These are phyloP conservation scores for Bruguiera hainesii DNA, from an alignment of 441 rosid genomes.

Conservation along the genomic window DNA sequence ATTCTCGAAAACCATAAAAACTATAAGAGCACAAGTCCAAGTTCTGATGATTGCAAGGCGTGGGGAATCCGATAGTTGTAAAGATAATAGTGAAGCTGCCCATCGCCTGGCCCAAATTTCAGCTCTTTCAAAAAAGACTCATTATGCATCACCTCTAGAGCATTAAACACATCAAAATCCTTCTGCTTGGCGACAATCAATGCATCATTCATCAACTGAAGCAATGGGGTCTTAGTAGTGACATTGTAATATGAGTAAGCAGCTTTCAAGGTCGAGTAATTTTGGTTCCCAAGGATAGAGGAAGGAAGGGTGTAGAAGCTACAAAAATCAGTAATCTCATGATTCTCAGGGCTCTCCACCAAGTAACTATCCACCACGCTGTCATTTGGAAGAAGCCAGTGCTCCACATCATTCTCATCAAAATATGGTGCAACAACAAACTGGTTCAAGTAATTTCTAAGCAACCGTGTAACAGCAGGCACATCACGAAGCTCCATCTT, in stretches of 20 bases:
- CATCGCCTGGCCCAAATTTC: constrained; percentile 96
- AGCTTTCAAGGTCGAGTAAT: constrained; percentile 69
- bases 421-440: constrained; percentile 86
- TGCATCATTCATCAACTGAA: constrained; percentile 90
- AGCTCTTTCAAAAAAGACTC: constrained; percentile 79
- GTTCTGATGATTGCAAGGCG: constrained; percentile 65
- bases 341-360: constrained; percentile 85
- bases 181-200: constrained; percentile 75
- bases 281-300: constrained; percentile 84
- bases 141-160: constrained; percentile 87
- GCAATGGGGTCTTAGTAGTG: constrained; percentile 66
- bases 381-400: constrained; percentile 85
- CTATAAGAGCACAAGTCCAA: constrained; percentile 88
- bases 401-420: constrained; percentile 84
- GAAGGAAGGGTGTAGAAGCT: constrained; percentile 95
- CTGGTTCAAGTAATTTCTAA: constrained; percentile 65
- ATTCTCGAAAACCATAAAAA: too few relatives aligned
- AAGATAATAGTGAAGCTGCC: constrained; percentile 89
- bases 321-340: constrained; percentile 89
- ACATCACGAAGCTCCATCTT: constrained; percentile 88
- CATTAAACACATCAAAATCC: constrained; percentile 88
- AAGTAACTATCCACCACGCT: constrained; percentile 76
- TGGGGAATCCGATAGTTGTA: constrained; percentile 67
- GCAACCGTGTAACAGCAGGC: constrained; percentile 81
- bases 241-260: constrained; percentile 95